Percentiles rank a stretch among this genome's conserved stretches.
Evolutionary conservation across 2,329 filamentous ascomycete species (phyloP).

Genomic region (Neurospora sp.): DNA sequence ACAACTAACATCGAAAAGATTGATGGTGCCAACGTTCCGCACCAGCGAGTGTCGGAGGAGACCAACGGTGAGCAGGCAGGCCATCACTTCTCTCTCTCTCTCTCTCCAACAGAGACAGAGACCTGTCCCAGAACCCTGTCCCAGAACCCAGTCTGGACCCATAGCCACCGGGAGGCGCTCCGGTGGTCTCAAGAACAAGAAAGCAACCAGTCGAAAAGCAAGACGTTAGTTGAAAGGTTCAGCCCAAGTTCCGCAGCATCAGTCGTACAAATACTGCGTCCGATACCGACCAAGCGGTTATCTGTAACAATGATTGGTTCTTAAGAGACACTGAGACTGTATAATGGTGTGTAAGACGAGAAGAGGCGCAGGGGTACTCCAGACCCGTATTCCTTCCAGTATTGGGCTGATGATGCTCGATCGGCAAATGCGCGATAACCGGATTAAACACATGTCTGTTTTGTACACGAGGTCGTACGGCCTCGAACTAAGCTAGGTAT

Average conservation of each 20-base stretch:
- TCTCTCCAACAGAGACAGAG: too few relatives aligned
- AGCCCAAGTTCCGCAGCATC: background rate
- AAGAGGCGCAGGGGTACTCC: background rate
- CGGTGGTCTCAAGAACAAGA: background rate
- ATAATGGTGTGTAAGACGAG: background rate
- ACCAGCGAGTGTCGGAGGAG: background rate
- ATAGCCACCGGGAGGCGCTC: background rate
- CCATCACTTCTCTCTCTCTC: background rate
- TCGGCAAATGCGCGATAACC: background rate
- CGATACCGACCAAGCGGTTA: background rate
- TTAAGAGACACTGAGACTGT: background rate
- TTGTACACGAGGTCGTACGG: background rate
- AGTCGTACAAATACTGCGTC: background rate
- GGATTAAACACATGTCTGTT: background rate
- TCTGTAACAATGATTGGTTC: background rate
- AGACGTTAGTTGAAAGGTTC: background rate
- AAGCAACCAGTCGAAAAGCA: background rate
- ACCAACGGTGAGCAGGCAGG: background rate
- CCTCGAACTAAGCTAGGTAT: too few relatives aligned
- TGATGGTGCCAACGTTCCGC: background rate
- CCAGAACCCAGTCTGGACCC: background rate
- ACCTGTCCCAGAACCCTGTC: too few relatives aligned
- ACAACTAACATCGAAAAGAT: background rate
- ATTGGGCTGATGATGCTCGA: background rate
- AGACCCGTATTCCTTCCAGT: background rate